Base-by-base conservation (phyloP, 2,329 filamentous ascomycete genomes). In the Tympanopsis confertula region DNA sequence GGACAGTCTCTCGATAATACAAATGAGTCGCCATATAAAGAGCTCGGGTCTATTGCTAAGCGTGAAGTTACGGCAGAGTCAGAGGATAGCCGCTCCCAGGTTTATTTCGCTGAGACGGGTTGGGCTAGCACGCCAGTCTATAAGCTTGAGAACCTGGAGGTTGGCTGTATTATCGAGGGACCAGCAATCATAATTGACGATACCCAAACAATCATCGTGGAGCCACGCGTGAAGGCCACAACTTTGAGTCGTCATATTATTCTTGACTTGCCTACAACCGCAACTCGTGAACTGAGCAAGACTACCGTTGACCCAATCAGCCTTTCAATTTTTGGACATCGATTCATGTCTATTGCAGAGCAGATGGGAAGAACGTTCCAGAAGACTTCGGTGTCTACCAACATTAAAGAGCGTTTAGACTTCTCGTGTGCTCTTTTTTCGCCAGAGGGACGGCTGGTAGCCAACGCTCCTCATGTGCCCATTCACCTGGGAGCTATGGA, bases 311-410 rank as follows among this genome's bases (percentile, higher is more conserved):
- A 69, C 41, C 69, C 69, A 0, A 71, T 74, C 30, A 57, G 66
- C 20, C 59, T 74, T 2, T 70, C 64, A 10, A 66, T 74, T 30
- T 73, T 73, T 39, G 66, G 65, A 0, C 68, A 74, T 45, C 58
- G 70, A 0, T 74, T 74, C 55, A 74, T 74, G 70, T 65, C 66
- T 3, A 72, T 74, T 15, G 70, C 70, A 1, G 70, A 74, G 42
- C 70, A 74, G 42, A 74, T 74, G 69, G 70, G 70, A 20, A 64
- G 65, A 4, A 71, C 69, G 0, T 52, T 74, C 13, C 69, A 74
- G 37, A 68, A 69, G 45, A 74, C 70, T 0, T 64, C 64, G 0
- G 68, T 74, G 5, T 71, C 66, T 1, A 69, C 65, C 10, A 65
- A 61, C 35, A 63, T 64, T 42, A 62, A 59, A 38, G 61, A 64